Evolutionary conservation across 768 basidiomycete genomes (phyloP).

Genomic region (Cystofilobasidium capitatum): DNA sequence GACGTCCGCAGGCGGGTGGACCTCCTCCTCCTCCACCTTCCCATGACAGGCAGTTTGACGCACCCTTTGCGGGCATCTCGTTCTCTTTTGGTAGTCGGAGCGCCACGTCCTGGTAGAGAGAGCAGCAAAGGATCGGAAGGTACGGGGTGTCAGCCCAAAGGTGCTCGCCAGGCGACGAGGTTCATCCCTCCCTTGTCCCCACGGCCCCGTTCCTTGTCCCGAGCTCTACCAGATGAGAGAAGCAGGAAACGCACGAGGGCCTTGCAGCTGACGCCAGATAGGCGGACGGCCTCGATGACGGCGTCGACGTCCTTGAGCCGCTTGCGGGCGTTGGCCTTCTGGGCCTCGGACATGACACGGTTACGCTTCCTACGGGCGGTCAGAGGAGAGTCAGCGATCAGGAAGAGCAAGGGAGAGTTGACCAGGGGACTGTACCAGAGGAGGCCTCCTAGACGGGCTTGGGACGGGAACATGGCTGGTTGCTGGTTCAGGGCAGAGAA

Average conservation of each 20-base stretch:
- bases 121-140: neutral
- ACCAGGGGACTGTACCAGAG: constrained; percentile 5
- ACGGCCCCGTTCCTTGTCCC: neutral
- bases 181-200: neutral
- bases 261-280: constrained; percentile 67
- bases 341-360: constrained; percentile 84
- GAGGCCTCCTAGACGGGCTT: constrained; percentile 9
- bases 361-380: constrained; percentile 36
- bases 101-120: constrained; percentile 50
- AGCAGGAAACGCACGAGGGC: constrained; percentile 54
- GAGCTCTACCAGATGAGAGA: neutral
- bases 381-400: neutral
- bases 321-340: constrained; percentile 82
- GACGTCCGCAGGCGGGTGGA: neutral
- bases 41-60: too few relatives aligned
- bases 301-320: constrained; percentile 86
- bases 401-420: neutral
- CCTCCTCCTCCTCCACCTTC: too few relatives aligned
- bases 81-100: constrained; percentile 81
- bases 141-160: neutral
- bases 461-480: constrained; percentile 18
- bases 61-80: constrained; percentile 68
- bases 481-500: too few relatives aligned
- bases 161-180: neutral
- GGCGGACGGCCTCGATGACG: constrained; percentile 77